A percentile compares a stretch with the other conserved stretches of the same genome.
These are phyloP conservation scores for Rhizophora apiculata DNA, from an alignment of 345 rosid genomes.

Conservation along the genomic window DNA sequence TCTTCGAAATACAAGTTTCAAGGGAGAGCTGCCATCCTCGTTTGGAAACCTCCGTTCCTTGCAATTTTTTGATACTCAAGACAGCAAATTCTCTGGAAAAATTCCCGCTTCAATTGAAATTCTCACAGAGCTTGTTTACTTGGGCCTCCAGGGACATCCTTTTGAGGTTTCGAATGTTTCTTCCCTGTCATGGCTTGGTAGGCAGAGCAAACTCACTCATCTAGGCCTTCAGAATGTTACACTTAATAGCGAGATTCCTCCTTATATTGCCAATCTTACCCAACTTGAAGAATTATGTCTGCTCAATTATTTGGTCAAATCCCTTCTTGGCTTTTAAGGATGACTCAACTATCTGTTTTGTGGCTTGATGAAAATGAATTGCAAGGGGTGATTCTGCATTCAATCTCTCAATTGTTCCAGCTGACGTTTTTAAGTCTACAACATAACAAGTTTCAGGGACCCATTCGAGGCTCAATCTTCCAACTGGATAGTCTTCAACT, in stretches of 20 bases:
- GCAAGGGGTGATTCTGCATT: no score
- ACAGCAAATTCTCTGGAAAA: background rate
- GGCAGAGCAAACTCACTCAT: background rate
- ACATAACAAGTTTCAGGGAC: conserved; percentile 5
- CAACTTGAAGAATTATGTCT: background rate
- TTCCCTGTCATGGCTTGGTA: no score
- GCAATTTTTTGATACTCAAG: no score
- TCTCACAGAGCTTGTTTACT: background rate
- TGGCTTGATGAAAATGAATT: no score
- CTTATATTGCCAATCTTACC: background rate
- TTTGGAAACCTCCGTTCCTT: no score
- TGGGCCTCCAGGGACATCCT: no score
- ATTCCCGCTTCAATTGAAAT: background rate
- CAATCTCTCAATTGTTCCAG: no score
- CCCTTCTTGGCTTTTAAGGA: background rate
- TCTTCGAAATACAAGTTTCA: no score
- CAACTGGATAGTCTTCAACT: background rate
- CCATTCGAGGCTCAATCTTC: conserved; percentile 15
- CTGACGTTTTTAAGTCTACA: no score
- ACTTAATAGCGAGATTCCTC: conserved; percentile 5
- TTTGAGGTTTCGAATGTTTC: no score
- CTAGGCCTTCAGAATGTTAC: background rate
- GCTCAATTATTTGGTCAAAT: background rate
- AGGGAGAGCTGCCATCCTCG: no score
- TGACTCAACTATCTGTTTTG: no score